Percentiles rank a stretch among this genome's conserved stretches.
Conservation (phyloP, 345 rosid species). For the Camelina neglecta region DNA sequence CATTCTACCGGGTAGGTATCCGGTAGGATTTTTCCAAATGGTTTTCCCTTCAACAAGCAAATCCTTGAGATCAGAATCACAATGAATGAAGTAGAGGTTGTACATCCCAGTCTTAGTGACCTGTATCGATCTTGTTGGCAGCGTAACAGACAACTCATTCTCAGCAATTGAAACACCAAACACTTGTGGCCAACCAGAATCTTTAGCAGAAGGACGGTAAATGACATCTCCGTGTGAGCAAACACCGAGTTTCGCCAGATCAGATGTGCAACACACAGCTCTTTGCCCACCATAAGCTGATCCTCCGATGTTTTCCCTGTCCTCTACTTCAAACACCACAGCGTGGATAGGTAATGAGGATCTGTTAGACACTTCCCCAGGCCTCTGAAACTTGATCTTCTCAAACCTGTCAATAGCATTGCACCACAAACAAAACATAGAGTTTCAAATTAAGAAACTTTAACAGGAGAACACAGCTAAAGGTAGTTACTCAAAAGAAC, state of each 20-base stretch:
- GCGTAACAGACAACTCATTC: conserved; percentile 54
- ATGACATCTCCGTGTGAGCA: conserved; percentile 80
- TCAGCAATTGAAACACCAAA: conserved; percentile 61
- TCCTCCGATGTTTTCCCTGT: conserved; percentile 85
- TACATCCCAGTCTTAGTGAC: conserved; percentile 92
- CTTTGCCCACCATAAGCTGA: conserved; percentile 99
- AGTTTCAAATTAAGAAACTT: conserved; percentile 35
- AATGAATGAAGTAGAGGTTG: conserved; percentile 87
- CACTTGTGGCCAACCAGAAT: conserved; percentile 79
- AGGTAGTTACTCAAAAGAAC: too few species aligned
- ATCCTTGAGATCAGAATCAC: conserved; percentile 71
- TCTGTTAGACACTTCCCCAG: conserved; percentile 53
- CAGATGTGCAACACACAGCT: conserved; percentile 91
- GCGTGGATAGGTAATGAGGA: conserved; percentile 70
- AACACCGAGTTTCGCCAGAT: conserved; percentile 86
- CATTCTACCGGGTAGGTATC: conserved; percentile 96
- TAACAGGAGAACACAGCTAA: conserved; percentile 9
- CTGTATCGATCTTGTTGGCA: conserved; percentile 62
- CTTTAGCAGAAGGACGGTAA: conserved; percentile 67
- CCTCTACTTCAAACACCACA: conserved; percentile 81
- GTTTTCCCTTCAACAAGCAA: conserved; percentile 81
- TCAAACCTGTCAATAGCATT: conserved; percentile 66
- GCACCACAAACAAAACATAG: conserved; percentile 1
- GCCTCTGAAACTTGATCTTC: conserved; percentile 71
- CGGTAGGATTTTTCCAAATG: conserved; percentile 90